Evolutionary conservation across 2,329 filamentous ascomycete genomes (phyloP).

Genomic region (Herpotrichia juniperi): DNA sequence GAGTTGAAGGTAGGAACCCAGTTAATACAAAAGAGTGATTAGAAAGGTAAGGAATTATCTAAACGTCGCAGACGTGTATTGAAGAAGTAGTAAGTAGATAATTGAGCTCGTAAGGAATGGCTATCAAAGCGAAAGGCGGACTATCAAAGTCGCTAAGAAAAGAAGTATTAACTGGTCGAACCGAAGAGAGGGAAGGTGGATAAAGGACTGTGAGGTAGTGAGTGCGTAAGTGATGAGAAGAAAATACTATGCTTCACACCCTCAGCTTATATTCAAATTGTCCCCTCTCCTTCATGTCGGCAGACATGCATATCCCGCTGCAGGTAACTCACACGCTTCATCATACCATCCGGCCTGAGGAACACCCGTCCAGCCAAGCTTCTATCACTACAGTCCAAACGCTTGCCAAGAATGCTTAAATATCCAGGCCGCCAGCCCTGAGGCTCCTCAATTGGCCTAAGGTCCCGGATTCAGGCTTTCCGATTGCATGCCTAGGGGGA

Average conservation of each 20-base stretch:
- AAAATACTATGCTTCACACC: constrained; percentile 13
- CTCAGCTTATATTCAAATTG: constrained; percentile 34
- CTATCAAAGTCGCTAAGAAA: constrained; percentile 43
- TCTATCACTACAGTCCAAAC: constrained; percentile 26
- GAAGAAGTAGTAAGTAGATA: constrained; percentile 14
- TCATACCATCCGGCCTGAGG: constrained; percentile 22
- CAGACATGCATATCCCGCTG: constrained; percentile 20
- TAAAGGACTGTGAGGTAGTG: constrained; percentile 22
- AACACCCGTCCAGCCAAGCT: constrained; percentile 34
- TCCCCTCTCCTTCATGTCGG: constrained; percentile 5
- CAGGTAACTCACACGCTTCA: background rate
- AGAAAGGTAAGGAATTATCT: constrained; percentile 26
- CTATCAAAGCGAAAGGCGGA: constrained; percentile 27
- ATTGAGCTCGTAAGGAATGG: constrained; percentile 16
- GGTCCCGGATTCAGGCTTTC: constrained; percentile 23
- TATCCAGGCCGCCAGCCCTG: constrained; percentile 18
- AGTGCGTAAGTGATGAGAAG: constrained; percentile 27
- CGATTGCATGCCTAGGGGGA: constrained; percentile 23
- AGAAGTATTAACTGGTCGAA: constrained; percentile 31
- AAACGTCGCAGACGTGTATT: constrained; percentile 39
- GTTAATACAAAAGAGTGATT: constrained; percentile 29
- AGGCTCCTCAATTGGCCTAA: constrained; percentile 24
- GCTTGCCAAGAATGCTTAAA: constrained; percentile 35
- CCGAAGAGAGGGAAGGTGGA: constrained; percentile 18
- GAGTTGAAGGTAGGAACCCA: constrained; percentile 16